phyloP scores from a whole-genome alignment of 169 alveolate genomes.

The Cryptosporidium sp. region DNA sequence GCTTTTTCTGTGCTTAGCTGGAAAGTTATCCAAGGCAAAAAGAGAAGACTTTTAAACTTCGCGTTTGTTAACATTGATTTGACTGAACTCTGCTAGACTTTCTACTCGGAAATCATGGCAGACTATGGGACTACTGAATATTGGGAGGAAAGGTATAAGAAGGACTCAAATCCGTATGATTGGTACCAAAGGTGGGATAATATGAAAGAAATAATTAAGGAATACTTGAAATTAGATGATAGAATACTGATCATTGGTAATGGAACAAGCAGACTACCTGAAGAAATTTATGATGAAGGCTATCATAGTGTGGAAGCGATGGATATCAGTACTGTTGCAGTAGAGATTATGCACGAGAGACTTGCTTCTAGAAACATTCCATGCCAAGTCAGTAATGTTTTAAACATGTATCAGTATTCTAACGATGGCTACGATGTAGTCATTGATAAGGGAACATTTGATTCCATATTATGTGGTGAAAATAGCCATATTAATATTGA shows the following conservation, averaged over 20 bases:
- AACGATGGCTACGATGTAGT: slow-evolving; percentile 87
- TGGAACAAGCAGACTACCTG: slow-evolving; percentile 92
- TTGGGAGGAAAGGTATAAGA: slow-evolving; percentile 94
- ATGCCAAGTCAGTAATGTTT: slow-evolving; percentile 85
- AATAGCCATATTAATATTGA: slow-evolving; percentile 88
- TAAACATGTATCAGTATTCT: slow-evolving; percentile 84
- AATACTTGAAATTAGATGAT: slow-evolving; percentile 83
- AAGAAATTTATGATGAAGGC: slow-evolving; percentile 92
- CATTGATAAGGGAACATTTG: slow-evolving; percentile 91
- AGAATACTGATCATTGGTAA: slow-evolving; percentile 88
- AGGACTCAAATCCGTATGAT: slow-evolving; percentile 93
- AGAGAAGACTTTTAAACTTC: too few relatives aligned
- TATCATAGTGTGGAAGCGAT: slow-evolving; percentile 85
- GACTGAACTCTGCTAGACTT: not conserved
- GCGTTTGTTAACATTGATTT: not conserved
- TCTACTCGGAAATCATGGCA: slow-evolving; percentile 71
- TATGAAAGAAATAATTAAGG: slow-evolving; percentile 86
- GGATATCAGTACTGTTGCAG: slow-evolving; percentile 81
- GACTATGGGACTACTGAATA: slow-evolving; percentile 87
- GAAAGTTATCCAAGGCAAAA: not conserved
- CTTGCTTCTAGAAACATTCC: slow-evolving; percentile 61
- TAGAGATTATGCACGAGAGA: slow-evolving; percentile 65
- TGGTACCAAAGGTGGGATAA: slow-evolving; percentile 92
- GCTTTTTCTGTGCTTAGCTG: not conserved
- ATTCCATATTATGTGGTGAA: slow-evolving; percentile 91